These are phyloP conservation scores for Davidsoniella eucalypti DNA, from an alignment of 2,329 filamentous ascomycete genomes.

Conservation along the genomic window DNA sequence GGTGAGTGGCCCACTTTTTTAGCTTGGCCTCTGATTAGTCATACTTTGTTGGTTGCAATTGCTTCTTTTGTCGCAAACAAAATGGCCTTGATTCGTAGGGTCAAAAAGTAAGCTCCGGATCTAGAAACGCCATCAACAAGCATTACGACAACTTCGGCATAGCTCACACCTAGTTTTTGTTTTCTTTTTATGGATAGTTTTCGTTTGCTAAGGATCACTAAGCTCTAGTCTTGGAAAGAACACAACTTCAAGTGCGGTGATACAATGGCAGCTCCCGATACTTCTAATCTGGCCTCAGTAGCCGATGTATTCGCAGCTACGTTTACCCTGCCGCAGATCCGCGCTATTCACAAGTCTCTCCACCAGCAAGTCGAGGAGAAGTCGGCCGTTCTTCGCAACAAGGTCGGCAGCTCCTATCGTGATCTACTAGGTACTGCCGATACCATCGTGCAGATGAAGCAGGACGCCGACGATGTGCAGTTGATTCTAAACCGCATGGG, in stretches of 20 bases:
- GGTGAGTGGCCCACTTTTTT: too few species aligned
- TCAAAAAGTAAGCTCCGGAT: too few species aligned
- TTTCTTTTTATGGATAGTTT: too few species aligned
- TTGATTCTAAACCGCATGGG: constrained; percentile 55
- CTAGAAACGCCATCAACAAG: background rate
- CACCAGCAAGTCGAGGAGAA: constrained; percentile 46
- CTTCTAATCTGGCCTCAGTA: constrained; percentile 27
- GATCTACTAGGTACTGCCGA: constrained; percentile 84
- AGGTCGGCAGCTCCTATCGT: constrained; percentile 58
- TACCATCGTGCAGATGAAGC: constrained; percentile 80
- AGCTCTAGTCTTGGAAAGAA: too few species aligned
- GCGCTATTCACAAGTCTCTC: constrained; percentile 43
- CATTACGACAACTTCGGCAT: too few species aligned
- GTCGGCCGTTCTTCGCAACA: constrained; percentile 42
- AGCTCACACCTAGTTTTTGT: background rate
- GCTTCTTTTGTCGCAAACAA: too few species aligned
- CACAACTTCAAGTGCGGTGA: too few species aligned
- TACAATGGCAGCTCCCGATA: constrained; percentile 13
- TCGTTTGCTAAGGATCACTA: too few species aligned
- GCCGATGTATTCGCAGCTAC: constrained; percentile 37
- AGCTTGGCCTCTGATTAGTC: too few species aligned
- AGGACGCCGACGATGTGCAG: constrained; percentile 60
- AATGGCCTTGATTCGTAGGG: too few species aligned
- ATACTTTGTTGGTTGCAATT: too few species aligned
- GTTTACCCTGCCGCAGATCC: constrained; percentile 46